phyloP scores from a whole-genome alignment of 352 stramenopile species.

The Elongisporangium anandrum region DNA sequence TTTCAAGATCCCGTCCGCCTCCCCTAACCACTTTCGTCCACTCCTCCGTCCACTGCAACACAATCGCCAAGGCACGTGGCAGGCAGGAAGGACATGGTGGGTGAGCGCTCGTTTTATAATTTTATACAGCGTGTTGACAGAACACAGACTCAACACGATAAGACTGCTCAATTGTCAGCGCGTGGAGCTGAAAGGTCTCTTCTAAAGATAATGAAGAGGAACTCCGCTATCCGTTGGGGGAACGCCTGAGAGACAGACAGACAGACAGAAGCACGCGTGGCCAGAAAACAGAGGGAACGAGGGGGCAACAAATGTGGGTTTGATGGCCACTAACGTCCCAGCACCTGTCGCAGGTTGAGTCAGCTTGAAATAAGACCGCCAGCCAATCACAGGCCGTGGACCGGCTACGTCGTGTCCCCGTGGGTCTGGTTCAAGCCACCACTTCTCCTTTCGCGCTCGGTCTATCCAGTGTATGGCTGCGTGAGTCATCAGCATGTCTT shows the following conservation, averaged over 20 bases:
- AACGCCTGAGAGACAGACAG: too few relatives aligned
- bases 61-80: background rate
- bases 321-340: background rate
- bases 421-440: background rate
- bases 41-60: background rate
- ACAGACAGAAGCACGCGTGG: background rate
- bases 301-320: background rate
- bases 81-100: background rate
- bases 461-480: background rate
- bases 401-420: background rate
- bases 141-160: too few relatives aligned
- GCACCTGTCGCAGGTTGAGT: background rate
- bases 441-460: background rate
- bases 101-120: background rate
- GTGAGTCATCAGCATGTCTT: background rate
- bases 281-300: background rate
- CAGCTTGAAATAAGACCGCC: background rate
- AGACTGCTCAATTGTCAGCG: background rate
- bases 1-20: conserved; percentile 6
- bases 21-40: background rate
- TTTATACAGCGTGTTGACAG: too few relatives aligned
- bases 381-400: background rate
- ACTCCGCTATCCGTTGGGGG: too few relatives aligned
- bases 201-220: background rate
- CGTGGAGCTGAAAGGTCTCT: background rate